These are phyloP conservation scores for Candida silvatica DNA, from an alignment of 805 yeast genomes.

Conservation along the genomic window DNA sequence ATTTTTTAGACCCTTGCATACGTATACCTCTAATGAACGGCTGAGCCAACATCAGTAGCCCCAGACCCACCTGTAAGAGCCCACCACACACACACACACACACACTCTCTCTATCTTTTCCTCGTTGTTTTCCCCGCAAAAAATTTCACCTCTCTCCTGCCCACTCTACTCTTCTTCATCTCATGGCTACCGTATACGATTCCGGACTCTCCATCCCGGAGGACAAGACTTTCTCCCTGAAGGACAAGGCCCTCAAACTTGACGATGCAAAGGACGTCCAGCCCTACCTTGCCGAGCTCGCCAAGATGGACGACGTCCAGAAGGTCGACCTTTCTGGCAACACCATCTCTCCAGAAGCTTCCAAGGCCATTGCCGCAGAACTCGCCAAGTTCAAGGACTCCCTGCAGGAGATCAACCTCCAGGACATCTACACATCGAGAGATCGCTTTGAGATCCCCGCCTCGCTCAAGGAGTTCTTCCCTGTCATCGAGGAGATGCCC, in stretches of 20 bases:
- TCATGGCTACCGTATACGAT: slow-evolving; percentile 28
- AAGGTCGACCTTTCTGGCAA: slow-evolving; percentile 84
- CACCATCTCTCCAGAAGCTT: slow-evolving; percentile 89
- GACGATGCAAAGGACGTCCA: slow-evolving; percentile 65
- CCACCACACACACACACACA: too few relatives aligned
- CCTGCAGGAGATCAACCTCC: slow-evolving; percentile 66
- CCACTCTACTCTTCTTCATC: too few relatives aligned
- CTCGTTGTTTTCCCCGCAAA: too few relatives aligned
- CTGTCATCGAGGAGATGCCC: slow-evolving; percentile 62
- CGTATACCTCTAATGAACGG: too few relatives aligned
- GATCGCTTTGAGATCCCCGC: slow-evolving; percentile 90
- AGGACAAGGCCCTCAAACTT: slow-evolving; percentile 70
- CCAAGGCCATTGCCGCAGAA: slow-evolving; percentile 56
- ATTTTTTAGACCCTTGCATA: too few relatives aligned
- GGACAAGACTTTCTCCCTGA: slow-evolving; percentile 48
- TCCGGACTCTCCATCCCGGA: slow-evolving; percentile 32
- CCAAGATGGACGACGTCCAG: slow-evolving; percentile 27
- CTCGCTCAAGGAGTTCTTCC: slow-evolving; percentile 63
- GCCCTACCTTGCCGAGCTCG: slow-evolving; percentile 56
- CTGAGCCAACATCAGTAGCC: too few relatives aligned
- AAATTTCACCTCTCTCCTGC: too few relatives aligned
- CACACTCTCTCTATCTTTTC: too few relatives aligned
- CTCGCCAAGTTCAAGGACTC: slow-evolving; percentile 33
- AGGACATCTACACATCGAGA: slow-evolving; percentile 93
- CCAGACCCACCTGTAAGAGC: too few relatives aligned